A percentile compares a stretch with the other conserved stretches of the same genome.
Conservation (phyloP, 2,329 filamentous ascomycete genomes). For the Ceratocystis cubensis region DNA sequence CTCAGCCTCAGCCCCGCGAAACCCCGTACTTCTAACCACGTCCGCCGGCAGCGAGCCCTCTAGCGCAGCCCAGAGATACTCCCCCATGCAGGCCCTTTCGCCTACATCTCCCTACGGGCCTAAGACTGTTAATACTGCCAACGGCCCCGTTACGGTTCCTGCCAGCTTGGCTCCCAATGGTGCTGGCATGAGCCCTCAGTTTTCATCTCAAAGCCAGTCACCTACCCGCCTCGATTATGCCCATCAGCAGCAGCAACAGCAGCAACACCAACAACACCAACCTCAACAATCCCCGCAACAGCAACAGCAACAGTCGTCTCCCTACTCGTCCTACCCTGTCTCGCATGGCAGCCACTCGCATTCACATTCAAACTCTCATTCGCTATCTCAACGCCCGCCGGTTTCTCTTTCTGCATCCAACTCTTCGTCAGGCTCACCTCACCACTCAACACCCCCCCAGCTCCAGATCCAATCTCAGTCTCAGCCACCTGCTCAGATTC, state of each 20-base stretch:
- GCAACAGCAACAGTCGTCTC: slow-evolving; percentile 12
- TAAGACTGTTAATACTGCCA: slow-evolving; percentile 47
- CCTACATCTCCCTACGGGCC: slow-evolving; percentile 64
- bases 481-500: slow-evolving; percentile 17
- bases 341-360: slow-evolving; percentile 5
- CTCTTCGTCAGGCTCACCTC: slow-evolving; percentile 19
- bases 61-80: slow-evolving; percentile 79
- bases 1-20: slow-evolving; percentile 56
- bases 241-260: slow-evolving; percentile 26
- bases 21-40: slow-evolving; percentile 16
- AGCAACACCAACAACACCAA: slow-evolving; percentile 20
- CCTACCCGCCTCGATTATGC: slow-evolving; percentile 58
- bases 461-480: slow-evolving; percentile 18
- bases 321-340: slow-evolving; percentile 11
- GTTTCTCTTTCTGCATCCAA: slow-evolving; percentile 54
- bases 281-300: slow-evolving; percentile 5
- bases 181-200: slow-evolving; percentile 57
- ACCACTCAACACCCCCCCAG: slow-evolving; percentile 18
- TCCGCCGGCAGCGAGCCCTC: slow-evolving; percentile 51
- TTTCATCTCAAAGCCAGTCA: slow-evolving; percentile 54
- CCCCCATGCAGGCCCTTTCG: slow-evolving; percentile 83
- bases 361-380: slow-evolving; percentile 30
- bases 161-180: slow-evolving; percentile 79
- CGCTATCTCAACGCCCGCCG: slow-evolving; percentile 49
- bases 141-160: slow-evolving; percentile 59